These are phyloP conservation scores for Paramecium octaurelia DNA, from an alignment of 73 alveolate species.

Conservation along the genomic window DNA sequence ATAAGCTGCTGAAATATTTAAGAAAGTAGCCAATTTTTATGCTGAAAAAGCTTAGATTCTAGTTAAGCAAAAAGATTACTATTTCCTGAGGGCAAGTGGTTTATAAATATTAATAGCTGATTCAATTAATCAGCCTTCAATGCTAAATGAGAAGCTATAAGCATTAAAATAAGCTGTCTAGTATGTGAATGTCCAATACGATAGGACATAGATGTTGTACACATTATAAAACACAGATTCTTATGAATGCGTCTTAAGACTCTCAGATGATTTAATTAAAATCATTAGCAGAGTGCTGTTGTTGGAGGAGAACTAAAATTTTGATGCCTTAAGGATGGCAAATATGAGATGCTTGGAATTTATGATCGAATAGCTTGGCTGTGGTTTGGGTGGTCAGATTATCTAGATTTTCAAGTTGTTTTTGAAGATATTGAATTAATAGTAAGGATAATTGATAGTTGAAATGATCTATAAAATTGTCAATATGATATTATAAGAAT, in stretches of 20 bases:
- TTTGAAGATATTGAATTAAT: not conserved
- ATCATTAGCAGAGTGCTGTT: not conserved
- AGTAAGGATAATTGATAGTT: not conserved
- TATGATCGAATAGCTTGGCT: constrained; percentile 24
- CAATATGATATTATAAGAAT: constrained; percentile 12
- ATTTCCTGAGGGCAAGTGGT: not conserved
- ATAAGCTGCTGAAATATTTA: constrained; percentile 48
- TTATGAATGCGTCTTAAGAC: constrained; percentile 1
- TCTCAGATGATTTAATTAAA: constrained; percentile 2
- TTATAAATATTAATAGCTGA: constrained; percentile 15
- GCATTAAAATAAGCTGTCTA: constrained; percentile 18
- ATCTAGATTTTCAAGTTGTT: not conserved
- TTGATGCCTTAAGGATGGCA: constrained; percentile 38
- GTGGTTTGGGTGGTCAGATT: not conserved
- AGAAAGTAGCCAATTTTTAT: constrained; percentile 29
- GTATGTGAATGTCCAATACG: not conserved
- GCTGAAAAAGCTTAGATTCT: constrained; percentile 11
- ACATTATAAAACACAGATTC: not conserved
- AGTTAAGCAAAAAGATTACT: not conserved
- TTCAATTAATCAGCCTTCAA: constrained; percentile 25
- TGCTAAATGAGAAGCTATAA: constrained; percentile 35
- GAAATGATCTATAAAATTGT: constrained; percentile 14
- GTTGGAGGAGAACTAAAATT: not conserved
- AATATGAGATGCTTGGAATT: constrained; percentile 34
- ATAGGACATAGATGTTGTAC: not conserved